These are phyloP conservation scores for Colletotrichum trifolii DNA, from an alignment of 2,329 filamentous ascomycete species.

Conservation along the genomic window DNA sequence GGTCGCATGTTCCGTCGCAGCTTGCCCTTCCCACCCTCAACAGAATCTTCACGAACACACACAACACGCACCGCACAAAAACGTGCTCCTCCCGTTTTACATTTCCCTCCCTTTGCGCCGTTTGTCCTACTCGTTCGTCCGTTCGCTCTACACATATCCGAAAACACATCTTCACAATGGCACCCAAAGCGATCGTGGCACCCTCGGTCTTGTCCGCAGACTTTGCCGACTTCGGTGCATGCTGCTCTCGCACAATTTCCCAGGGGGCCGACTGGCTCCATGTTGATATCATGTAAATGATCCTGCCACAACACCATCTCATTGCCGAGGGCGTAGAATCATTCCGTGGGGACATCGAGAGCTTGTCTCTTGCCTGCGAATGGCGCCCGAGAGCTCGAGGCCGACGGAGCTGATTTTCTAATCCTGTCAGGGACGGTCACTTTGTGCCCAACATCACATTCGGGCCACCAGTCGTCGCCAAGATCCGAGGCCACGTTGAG, in stretches of 20 bases:
- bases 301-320: neutral
- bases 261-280: slow-evolving; percentile 93
- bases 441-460: slow-evolving; percentile 99
- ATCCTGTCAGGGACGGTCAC: slow-evolving; percentile 83
- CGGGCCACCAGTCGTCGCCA: slow-evolving; percentile 92
- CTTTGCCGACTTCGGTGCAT: slow-evolving; percentile 88
- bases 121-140: too few species aligned
- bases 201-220: slow-evolving; percentile 98
- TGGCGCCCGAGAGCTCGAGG: slow-evolving; percentile 7
- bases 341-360: neutral
- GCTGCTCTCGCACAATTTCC: slow-evolving; percentile 86
- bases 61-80: slow-evolving; percentile 9
- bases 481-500: slow-evolving; percentile 88
- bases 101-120: too few species aligned
- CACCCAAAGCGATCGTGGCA: slow-evolving; percentile 92
- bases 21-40: slow-evolving; percentile 28
- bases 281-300: slow-evolving; percentile 83
- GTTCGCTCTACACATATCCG: neutral
- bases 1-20: slow-evolving; percentile 32
- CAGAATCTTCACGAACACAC: slow-evolving; percentile 24
- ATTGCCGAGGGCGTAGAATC: slow-evolving; percentile 6
- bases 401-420: slow-evolving; percentile 5
- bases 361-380: neutral
- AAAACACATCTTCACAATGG: slow-evolving; percentile 65
- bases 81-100: neutral